A percentile compares a stretch with the other conserved stretches of the same genome.
Evolutionary conservation across 1,284 basidiomycete species (phyloP).

Genomic region (Heterobasidion occidentale): DNA sequence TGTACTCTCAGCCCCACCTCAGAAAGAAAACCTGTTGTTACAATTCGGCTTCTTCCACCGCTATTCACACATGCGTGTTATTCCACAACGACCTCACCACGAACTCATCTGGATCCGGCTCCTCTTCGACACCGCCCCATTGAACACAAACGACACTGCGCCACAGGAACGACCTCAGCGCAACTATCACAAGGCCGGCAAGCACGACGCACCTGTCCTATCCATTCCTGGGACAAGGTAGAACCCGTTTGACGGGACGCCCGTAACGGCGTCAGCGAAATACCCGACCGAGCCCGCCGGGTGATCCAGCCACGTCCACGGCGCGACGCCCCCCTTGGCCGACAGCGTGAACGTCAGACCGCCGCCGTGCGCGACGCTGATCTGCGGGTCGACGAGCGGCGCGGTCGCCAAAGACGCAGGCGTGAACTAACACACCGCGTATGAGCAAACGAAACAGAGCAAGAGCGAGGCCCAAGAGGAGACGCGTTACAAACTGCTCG

Average conservation of each 20-base stretch:
- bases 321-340: conserved; percentile 43
- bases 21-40: not conserved
- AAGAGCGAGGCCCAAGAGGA: not conserved
- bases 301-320: conserved; percentile 55
- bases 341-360: conserved; percentile 44
- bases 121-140: conserved; percentile 28
- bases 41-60: not conserved
- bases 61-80: conserved; percentile 31
- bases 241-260: conserved; percentile 40
- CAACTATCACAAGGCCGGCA: not conserved
- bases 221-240: conserved; percentile 44
- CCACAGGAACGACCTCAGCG: not conserved
- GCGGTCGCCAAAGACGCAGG: conserved; percentile 40
- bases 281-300: conserved; percentile 44
- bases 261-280: conserved; percentile 37
- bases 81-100: conserved; percentile 51
- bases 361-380: conserved; percentile 24
- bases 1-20: not conserved
- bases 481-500: conserved; percentile 41
- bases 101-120: conserved; percentile 33
- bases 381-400: conserved; percentile 38
- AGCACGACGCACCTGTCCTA: conserved; percentile 32
- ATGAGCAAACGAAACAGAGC: not conserved
- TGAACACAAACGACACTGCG: conserved; percentile 38
- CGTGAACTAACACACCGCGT: conserved; percentile 33